Evolutionary conservation across 2,329 filamentous ascomycete genomes (phyloP).

Genomic region (Sclerotinia nivalis): DNA sequence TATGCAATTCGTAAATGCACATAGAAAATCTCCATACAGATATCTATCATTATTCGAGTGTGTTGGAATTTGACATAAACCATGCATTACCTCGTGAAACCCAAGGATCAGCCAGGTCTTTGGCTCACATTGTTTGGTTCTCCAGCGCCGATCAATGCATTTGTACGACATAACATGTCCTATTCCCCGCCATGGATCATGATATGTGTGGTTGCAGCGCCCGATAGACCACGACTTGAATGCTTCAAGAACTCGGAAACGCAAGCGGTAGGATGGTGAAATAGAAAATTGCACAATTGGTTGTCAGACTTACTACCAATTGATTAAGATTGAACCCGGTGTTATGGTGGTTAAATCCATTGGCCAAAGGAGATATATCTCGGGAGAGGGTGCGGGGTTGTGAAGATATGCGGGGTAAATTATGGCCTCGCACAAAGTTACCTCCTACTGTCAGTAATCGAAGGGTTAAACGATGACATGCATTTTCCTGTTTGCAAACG

Average conservation of each 20-base stretch:
- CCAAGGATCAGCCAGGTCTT: not conserved
- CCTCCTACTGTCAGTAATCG: constrained; percentile 5
- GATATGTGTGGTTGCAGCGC: not conserved
- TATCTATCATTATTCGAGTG: not conserved
- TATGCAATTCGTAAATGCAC: not conserved
- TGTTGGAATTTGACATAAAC: not conserved
- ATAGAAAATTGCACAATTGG: not conserved
- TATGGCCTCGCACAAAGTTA: not conserved
- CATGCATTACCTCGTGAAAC: constrained; percentile 2
- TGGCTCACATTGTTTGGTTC: not conserved
- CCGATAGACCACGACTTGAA: not conserved
- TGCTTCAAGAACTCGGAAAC: not conserved
- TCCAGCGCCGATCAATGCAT: not conserved
- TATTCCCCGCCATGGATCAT: not conserved
- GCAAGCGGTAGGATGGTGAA: not conserved
- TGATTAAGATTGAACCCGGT: not conserved
- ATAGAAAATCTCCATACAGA: not conserved
- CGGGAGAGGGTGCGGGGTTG: not conserved
- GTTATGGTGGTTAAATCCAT: constrained; percentile 2
- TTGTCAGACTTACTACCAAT: not conserved
- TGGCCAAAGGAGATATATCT: constrained; percentile 10
- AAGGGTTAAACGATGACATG: not conserved
- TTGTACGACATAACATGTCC: not conserved
- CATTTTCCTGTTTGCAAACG: not conserved
- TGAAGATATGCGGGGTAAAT: constrained; percentile 3